phyloP scores from a whole-genome alignment of 2,329 filamentous ascomycete genomes.

The Cordyceps cicadae region DNA sequence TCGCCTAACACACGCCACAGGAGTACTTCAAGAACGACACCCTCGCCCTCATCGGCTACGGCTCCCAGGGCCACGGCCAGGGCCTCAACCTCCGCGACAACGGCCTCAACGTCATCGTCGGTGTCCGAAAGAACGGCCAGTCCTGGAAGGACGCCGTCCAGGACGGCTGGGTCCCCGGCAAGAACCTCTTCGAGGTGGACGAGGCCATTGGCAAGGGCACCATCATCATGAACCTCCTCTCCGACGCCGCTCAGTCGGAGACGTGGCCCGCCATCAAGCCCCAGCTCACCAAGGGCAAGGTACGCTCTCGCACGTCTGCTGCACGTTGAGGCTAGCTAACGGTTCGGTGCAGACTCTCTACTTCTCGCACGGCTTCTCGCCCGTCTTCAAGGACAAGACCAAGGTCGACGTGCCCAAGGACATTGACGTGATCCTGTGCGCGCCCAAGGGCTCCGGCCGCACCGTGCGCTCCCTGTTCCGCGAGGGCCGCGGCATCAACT shows the following conservation, averaged over 20 bases:
- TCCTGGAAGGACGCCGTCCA: slow-evolving; percentile 97
- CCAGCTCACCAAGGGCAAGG: slow-evolving; percentile 97
- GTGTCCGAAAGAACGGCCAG: slow-evolving; percentile 95
- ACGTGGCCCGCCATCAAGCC: slow-evolving; percentile 99
- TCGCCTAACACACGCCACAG: slow-evolving; percentile 33
- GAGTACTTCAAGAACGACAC: slow-evolving; percentile 99
- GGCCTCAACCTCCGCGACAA: slow-evolving; percentile 99
- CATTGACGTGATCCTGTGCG: slow-evolving; percentile 98
- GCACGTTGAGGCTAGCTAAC: neutral
- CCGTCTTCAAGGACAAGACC: slow-evolving; percentile 99
- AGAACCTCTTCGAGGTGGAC: slow-evolving; percentile 98
- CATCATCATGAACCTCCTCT: slow-evolving; percentile 98
- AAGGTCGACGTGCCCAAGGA: slow-evolving; percentile 94
- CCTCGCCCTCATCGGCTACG: slow-evolving; percentile 97
- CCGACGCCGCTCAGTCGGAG: slow-evolving; percentile 95
- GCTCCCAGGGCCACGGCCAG: slow-evolving; percentile 95
- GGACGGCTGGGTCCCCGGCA: slow-evolving; percentile 96
- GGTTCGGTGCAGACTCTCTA: slow-evolving; percentile 69
- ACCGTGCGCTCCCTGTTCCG: slow-evolving; percentile 98
- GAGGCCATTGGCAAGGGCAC: slow-evolving; percentile 90
- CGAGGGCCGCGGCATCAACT: slow-evolving; percentile 99
- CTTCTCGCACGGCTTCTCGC: slow-evolving; percentile 99
- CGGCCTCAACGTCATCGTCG: slow-evolving; percentile 96
- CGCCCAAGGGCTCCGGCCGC: slow-evolving; percentile 97
- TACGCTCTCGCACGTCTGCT: slow-evolving; percentile 27